Base-by-base conservation (phyloP, 1,139 yeast species). In the Taphrina communis region DNA sequence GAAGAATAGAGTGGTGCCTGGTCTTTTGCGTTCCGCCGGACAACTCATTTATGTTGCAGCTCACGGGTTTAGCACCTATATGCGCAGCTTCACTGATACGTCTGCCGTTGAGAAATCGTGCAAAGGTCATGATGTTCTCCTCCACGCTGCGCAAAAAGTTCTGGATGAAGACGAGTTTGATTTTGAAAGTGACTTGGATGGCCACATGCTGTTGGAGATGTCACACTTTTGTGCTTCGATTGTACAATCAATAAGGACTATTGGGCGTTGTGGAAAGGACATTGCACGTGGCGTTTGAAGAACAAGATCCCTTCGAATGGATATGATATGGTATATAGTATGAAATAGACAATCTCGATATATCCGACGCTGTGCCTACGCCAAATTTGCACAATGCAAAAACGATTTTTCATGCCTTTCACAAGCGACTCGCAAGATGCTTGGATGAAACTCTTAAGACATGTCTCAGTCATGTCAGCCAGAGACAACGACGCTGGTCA, bases 401-500 rank as follows among this genome's bases (percentile, higher is more conserved):
- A 39, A 39, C 14, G 14, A 39, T 11, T 39, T 11, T 39, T 39
- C 6, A 25, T 25, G 31, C 31, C 31, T 25, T 25, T 25, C 31
- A 25, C 31, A 9, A 11, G 42, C 14, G 42, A 39, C 14, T 2
- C 6, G 42, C 14, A 11, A 11, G 7, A 6, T 39, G 42, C 42
- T 39, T 39, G 42, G 6, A 39, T 39, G 4, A 25, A 25, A 25
- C 31, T 25, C 4, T 2, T 25, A 25, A 25, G 4, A 25, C 31
- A 25, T 25, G 31, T 25, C 31, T 2, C 31, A 25, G 31, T 25
- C 31, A 25, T 4, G 31, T 19, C 21, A 52, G 35, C 59, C 52
- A 25, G 52, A 62, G 14, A 62, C 59, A 11, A 62, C 67, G 36
- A 55, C 35, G 46, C 67, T 63, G 12, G 60, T 55, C 31, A 63